Percentiles rank a stretch among this genome's conserved stretches.
Conservation (phyloP, 129 eudicot species). For the Chrysanthemum makinoi region DNA sequence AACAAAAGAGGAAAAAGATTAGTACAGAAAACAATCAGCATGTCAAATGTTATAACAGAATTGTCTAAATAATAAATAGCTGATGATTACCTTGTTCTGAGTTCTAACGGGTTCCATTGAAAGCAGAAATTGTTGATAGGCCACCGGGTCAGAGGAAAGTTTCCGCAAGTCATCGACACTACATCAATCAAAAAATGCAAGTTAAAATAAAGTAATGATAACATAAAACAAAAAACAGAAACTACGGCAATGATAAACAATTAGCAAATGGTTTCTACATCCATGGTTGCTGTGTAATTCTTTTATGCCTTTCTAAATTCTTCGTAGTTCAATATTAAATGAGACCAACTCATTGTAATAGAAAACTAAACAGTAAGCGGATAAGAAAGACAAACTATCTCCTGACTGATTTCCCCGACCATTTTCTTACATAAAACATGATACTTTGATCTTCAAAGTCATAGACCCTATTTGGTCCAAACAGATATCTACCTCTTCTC, state of each 20-base stretch:
- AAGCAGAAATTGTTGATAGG: slow-evolving; percentile 56
- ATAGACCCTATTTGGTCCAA: no score
- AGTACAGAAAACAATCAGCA: slow-evolving; percentile 7
- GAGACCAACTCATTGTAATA: no score
- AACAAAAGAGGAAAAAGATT: slow-evolving; percentile 5
- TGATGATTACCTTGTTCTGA: slow-evolving; percentile 61
- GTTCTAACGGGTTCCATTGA: slow-evolving; percentile 70
- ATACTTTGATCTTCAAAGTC: no score
- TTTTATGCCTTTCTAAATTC: no score
- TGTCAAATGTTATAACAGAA: not conserved
- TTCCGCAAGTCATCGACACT: slow-evolving; percentile 77
- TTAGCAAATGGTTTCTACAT: not conserved
- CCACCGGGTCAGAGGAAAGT: slow-evolving; percentile 61
- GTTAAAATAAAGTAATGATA: not conserved
- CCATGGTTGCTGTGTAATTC: not conserved
- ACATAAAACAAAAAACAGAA: not conserved
- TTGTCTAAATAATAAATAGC: not conserved
- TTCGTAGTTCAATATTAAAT: no score
- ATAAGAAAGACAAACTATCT: no score
- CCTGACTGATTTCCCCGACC: no score
- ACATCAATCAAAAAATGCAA: slow-evolving; percentile 20
- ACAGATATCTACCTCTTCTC: no score
- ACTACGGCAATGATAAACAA: not conserved
- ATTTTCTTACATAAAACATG: no score
- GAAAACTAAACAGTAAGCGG: no score